A percentile compares a stretch with the other conserved stretches of the same genome.
These are phyloP conservation scores for Medicago lupulina DNA, from an alignment of 306 rosid genomes.

Conservation along the genomic window DNA sequence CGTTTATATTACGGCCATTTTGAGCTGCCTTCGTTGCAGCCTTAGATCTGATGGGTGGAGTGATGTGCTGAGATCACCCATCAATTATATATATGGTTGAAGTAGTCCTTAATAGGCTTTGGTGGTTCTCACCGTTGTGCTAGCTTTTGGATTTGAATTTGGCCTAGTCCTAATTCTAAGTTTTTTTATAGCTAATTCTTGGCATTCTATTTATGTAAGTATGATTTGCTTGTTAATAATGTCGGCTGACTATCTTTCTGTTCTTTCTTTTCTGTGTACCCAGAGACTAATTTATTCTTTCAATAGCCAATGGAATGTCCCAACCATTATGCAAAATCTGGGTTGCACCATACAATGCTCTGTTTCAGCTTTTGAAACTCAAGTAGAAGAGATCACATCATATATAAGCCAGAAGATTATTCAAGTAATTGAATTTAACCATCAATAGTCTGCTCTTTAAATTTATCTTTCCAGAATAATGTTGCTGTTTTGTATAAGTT, in stretches of 20 bases:
- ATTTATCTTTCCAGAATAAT: slow-evolving; percentile 35
- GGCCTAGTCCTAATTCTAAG: neutral
- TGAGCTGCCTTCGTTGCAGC: neutral
- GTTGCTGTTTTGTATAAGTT: slow-evolving; percentile 20
- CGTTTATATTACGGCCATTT: neutral
- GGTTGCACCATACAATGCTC: slow-evolving; percentile 77
- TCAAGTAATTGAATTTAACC: slow-evolving; percentile 60
- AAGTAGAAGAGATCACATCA: slow-evolving; percentile 63
- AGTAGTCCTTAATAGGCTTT: slow-evolving; percentile 12
- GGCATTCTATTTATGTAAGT: neutral
- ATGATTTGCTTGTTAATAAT: slow-evolving; percentile 31
- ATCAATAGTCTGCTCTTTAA: slow-evolving; percentile 30
- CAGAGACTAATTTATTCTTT: slow-evolving; percentile 76
- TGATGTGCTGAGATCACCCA: neutral
- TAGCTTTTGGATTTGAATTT: neutral
- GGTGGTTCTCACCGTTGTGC: neutral
- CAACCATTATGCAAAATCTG: slow-evolving; percentile 82
- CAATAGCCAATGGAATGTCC: slow-evolving; percentile 59
- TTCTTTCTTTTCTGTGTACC: slow-evolving; percentile 24
- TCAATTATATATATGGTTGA: neutral
- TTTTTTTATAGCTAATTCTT: neutral
- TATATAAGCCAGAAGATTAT: slow-evolving; percentile 64
- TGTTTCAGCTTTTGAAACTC: slow-evolving; percentile 71
- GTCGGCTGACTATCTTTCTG: slow-evolving; percentile 17
- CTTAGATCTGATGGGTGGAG: neutral